phyloP scores from a whole-genome alignment of 208 protist species.

The Leishmania guyanensis region DNA sequence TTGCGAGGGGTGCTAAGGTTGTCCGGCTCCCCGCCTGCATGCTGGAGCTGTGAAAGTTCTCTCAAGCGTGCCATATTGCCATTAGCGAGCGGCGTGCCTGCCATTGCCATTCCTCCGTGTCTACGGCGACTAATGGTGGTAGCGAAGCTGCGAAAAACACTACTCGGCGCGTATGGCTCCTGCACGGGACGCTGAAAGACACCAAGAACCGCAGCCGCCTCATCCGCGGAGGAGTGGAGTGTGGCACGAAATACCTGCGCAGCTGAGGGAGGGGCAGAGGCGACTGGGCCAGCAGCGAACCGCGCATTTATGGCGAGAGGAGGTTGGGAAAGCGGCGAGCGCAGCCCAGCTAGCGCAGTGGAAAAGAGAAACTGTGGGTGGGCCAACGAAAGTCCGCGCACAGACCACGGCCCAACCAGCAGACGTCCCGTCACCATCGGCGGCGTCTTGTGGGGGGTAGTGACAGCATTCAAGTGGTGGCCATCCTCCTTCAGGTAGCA shows the following conservation, averaged over 20 bases:
- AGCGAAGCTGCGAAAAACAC: constrained; percentile 11
- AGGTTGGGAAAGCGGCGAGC: too few species aligned
- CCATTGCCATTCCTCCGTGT: background rate
- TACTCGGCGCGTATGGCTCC: constrained; percentile 20
- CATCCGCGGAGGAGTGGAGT: background rate
- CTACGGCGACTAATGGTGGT: background rate
- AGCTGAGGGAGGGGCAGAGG: background rate
- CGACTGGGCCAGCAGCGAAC: background rate
- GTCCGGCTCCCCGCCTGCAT: background rate
- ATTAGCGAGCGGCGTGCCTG: background rate
- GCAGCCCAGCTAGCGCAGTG: constrained; percentile 5
- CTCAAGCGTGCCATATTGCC: background rate
- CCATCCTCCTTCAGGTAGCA: constrained; percentile 17
- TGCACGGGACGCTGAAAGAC: constrained; percentile 31
- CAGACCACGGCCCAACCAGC: constrained; percentile 23
- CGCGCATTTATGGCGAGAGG: background rate
- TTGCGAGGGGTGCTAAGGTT: background rate
- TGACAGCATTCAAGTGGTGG: background rate
- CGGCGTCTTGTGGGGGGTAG: background rate
- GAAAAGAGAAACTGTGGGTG: constrained; percentile 26
- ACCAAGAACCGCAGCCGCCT: constrained; percentile 9
- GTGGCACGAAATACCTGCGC: constrained; percentile 12
- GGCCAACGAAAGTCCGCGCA: constrained; percentile 21
- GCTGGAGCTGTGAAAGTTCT: background rate
- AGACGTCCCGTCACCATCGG: constrained; percentile 6